Conservation (phyloP, 768 basidiomycete genomes). For the Boletus vinaceobasis region DNA sequence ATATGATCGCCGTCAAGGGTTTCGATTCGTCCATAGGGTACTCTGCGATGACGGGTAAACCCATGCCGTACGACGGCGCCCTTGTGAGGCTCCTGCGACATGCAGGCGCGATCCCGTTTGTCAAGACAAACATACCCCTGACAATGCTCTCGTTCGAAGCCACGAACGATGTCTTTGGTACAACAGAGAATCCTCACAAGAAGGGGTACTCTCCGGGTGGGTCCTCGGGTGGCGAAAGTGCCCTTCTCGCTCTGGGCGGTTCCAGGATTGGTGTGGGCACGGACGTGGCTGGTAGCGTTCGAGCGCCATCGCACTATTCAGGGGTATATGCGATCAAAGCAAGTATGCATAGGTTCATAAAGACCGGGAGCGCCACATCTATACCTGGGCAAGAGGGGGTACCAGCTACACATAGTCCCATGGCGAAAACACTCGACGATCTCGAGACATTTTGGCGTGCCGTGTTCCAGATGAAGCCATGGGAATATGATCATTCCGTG, state of each 20-base stretch:
- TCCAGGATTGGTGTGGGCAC: conserved; percentile 63
- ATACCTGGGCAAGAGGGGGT: conserved; percentile 58
- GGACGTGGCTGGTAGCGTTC: conserved; percentile 67
- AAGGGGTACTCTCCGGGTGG: conserved; percentile 56
- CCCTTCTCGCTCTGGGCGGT: conserved; percentile 58
- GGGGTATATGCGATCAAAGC: conserved; percentile 61
- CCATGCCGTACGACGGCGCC: conserved; percentile 45
- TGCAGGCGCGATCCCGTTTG: conserved; percentile 63
- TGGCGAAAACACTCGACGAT: conserved; percentile 61
- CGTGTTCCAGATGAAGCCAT: conserved; percentile 57
- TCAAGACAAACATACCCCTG: conserved; percentile 64
- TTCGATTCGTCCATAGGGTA: conserved; percentile 61
- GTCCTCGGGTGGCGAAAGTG: conserved; percentile 65
- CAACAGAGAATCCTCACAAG: conserved; percentile 60
- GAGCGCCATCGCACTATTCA: conserved; percentile 63
- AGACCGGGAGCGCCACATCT: conserved; percentile 43
- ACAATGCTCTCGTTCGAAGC: conserved; percentile 61
- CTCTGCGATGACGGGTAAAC: conserved; percentile 45
- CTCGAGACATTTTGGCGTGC: conserved; percentile 64
- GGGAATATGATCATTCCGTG: conserved; percentile 59
- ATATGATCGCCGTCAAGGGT: conserved; percentile 50
- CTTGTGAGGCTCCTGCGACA: conserved; percentile 51
- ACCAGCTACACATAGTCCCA: conserved; percentile 52
- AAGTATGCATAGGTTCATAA: conserved; percentile 56
- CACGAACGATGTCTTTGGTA: conserved; percentile 55